A percentile compares a stretch with the other conserved stretches of the same genome.
Evolutionary conservation across 305 asterid species (phyloP).

Genomic region (Lippia alba): DNA sequence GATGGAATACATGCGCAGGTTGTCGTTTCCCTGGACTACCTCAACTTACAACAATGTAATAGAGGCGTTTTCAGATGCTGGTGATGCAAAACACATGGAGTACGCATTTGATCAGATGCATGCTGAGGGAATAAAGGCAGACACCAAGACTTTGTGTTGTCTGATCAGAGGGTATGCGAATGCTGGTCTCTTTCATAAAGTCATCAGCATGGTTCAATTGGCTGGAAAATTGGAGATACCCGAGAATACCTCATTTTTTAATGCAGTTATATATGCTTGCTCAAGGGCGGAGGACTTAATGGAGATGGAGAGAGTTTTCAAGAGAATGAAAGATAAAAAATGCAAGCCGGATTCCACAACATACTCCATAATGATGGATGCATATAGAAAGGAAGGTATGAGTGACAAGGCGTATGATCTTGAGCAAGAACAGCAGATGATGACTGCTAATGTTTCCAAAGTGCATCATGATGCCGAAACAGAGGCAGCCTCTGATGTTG

Average conservation of each 20-base stretch:
- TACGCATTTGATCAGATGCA: constrained; percentile 85
- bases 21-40: constrained; percentile 86
- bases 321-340: constrained; percentile 80
- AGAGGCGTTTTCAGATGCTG: constrained; percentile 85
- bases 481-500: constrained; percentile 33
- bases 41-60: constrained; percentile 90
- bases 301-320: constrained; percentile 92
- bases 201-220: constrained; percentile 69
- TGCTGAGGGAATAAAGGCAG: constrained; percentile 76
- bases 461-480: constrained; percentile 38
- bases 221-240: constrained; percentile 88
- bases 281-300: constrained; percentile 80
- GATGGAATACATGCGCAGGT: constrained; percentile 95
- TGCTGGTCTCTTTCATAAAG: constrained; percentile 83
- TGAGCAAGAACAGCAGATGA: constrained; percentile 65
- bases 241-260: constrained; percentile 78
- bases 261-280: constrained; percentile 82
- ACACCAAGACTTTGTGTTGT: constrained; percentile 92
- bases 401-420: constrained; percentile 71
- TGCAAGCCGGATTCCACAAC: constrained; percentile 69
- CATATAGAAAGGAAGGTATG: constrained; percentile 85
- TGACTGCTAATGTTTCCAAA: constrained; percentile 33
- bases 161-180: constrained; percentile 85
- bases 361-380: constrained; percentile 74
- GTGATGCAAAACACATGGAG: constrained; percentile 86